Evolutionary conservation across 176 grass and related monocot genomes (phyloP).

Genomic region (Raddia distichophylla): DNA sequence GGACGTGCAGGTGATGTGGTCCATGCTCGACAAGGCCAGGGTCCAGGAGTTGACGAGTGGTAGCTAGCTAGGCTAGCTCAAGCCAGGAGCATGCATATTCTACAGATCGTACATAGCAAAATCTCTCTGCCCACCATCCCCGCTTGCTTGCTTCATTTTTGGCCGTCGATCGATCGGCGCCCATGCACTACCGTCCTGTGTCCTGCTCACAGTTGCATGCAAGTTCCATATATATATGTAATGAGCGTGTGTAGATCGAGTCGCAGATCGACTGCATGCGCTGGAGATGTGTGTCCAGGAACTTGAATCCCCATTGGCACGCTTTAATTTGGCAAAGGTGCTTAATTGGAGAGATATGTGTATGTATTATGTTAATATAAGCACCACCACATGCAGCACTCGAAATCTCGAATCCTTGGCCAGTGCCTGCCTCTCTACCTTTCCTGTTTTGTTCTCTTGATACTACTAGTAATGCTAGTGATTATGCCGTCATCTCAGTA

Average conservation of each 20-base stretch:
- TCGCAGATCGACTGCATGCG: neutral
- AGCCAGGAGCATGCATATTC: too few species aligned
- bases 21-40: conserved; percentile 76
- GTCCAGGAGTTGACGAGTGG: conserved; percentile 26
- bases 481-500: neutral
- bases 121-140: too few species aligned
- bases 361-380: neutral
- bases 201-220: too few species aligned
- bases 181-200: too few species aligned
- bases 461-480: too few species aligned
- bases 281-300: conserved; percentile 8
- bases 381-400: neutral
- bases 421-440: neutral
- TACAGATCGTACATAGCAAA: too few species aligned
- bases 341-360: conserved; percentile 37
- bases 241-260: conserved; percentile 17
- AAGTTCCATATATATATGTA: neutral
- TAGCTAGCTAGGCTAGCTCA: conserved; percentile 21
- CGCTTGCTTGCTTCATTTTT: neutral
- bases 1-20: conserved; percentile 86
- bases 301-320: conserved; percentile 41
- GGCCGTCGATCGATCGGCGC: too few species aligned
- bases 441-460: neutral
- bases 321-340: conserved; percentile 11
- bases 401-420: conserved; percentile 4